phyloP scores from a whole-genome alignment of 371 early-diverging fungal genomes.

The Apophysomyces sp. region DNA sequence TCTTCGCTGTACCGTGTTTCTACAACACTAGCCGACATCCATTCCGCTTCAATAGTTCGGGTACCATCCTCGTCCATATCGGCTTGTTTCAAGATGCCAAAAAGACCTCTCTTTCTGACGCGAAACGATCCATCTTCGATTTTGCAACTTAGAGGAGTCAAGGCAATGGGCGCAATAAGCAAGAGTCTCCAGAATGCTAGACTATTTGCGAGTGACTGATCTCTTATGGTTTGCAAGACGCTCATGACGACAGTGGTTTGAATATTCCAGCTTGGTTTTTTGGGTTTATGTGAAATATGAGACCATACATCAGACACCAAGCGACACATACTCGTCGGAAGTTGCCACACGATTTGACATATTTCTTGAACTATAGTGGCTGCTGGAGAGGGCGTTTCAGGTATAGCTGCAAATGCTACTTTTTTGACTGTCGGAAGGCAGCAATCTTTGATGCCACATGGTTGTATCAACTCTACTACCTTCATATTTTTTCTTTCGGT shows the following conservation, averaged over 20 bases:
- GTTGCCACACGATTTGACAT: constrained; percentile 12
- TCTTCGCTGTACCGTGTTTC: constrained; percentile 15
- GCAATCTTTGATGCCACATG: constrained; percentile 13
- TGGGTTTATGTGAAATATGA: constrained; percentile 26
- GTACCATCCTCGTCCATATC: constrained; percentile 25
- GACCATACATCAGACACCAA: constrained; percentile 24
- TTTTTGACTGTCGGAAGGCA: constrained; percentile 5
- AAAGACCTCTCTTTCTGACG: constrained; percentile 16
- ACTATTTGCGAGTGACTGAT: constrained; percentile 27
- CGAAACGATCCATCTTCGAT: constrained; percentile 23
- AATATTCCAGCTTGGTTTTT: constrained; percentile 40
- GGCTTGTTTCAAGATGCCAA: constrained; percentile 23
- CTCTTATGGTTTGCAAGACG: constrained; percentile 32
- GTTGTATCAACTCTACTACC: constrained; percentile 3
- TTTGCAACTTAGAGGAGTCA: constrained; percentile 24
- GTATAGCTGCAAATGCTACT: background rate
- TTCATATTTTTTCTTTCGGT: background rate
- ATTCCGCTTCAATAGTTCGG: constrained; percentile 27
- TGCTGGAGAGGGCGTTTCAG: background rate
- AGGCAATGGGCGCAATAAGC: constrained; percentile 21
- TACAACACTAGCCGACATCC: constrained; percentile 31
- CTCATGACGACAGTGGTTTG: constrained; percentile 35
- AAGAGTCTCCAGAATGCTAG: constrained; percentile 37
- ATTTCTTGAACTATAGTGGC: constrained; percentile 17
- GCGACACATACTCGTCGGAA: constrained; percentile 17